Evolutionary conservation across 2,329 filamentous ascomycete genomes (phyloP).

Genomic region (Aureobasidium sp.): DNA sequence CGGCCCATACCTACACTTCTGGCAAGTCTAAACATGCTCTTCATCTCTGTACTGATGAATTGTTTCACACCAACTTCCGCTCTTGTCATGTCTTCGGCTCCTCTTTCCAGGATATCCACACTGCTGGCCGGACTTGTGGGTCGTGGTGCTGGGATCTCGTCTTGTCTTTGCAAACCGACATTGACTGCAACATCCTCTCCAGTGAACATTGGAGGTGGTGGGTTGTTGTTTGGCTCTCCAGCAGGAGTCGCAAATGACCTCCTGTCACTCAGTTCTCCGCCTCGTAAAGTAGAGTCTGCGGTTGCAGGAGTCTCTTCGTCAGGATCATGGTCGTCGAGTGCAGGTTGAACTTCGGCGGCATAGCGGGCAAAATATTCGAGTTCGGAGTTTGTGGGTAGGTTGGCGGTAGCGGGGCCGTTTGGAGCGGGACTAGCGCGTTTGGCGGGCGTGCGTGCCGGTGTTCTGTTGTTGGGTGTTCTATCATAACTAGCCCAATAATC

Average conservation of each 20-base stretch:
- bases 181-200: not conserved
- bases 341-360: slow-evolving; percentile 65
- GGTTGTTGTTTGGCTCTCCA: slow-evolving; percentile 12
- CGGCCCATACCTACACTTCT: slow-evolving; percentile 64
- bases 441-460: slow-evolving; percentile 46
- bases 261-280: slow-evolving; percentile 37
- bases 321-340: slow-evolving; percentile 75
- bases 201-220: slow-evolving; percentile 7
- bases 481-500: slow-evolving; percentile 78
- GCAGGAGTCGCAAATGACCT: slow-evolving; percentile 11
- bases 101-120: slow-evolving; percentile 52
- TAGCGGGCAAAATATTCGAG: slow-evolving; percentile 72
- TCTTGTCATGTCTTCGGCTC: slow-evolving; percentile 40
- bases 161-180: slow-evolving; percentile 23
- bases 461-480: slow-evolving; percentile 55
- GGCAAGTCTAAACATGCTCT: slow-evolving; percentile 67
- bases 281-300: slow-evolving; percentile 45
- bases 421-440: slow-evolving; percentile 57
- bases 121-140: slow-evolving; percentile 41
- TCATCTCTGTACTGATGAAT: slow-evolving; percentile 69
- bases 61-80: slow-evolving; percentile 69
- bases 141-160: slow-evolving; percentile 45
- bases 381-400: slow-evolving; percentile 40
- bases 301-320: slow-evolving; percentile 54
- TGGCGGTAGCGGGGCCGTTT: slow-evolving; percentile 19